These are phyloP conservation scores for Candida argentea DNA, from an alignment of 805 yeast genomes.

Conservation along the genomic window DNA sequence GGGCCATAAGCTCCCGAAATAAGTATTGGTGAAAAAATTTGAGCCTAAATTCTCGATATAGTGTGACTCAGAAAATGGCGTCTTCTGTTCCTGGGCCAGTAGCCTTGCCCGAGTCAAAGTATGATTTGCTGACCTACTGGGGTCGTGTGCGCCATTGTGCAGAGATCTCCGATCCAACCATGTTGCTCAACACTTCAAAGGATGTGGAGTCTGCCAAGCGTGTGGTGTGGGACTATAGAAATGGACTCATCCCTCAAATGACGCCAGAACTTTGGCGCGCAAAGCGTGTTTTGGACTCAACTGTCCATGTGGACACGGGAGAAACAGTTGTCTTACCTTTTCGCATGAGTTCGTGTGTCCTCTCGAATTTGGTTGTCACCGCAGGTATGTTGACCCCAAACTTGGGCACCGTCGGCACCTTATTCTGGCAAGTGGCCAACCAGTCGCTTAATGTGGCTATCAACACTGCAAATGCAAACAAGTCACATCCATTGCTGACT, in stretches of 20 bases:
- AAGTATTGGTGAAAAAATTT: too few species aligned
- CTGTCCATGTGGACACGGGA: slow-evolving; percentile 95
- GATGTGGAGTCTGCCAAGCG: slow-evolving; percentile 59
- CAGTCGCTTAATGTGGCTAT: slow-evolving; percentile 96
- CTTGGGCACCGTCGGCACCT: slow-evolving; percentile 78
- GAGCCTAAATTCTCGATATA: background rate
- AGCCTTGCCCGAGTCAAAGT: slow-evolving; percentile 68
- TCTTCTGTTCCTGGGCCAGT: slow-evolving; percentile 79
- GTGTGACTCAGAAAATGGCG: slow-evolving; percentile 47
- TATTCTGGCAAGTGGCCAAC: slow-evolving; percentile 97
- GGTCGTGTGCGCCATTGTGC: slow-evolving; percentile 95
- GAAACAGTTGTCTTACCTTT: slow-evolving; percentile 88
- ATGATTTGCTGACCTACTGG: slow-evolving; percentile 75
- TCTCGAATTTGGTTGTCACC: slow-evolving; percentile 88
- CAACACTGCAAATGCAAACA: slow-evolving; percentile 92
- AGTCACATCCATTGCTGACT: slow-evolving; percentile 82
- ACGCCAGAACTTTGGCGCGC: slow-evolving; percentile 84
- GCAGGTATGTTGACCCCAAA: slow-evolving; percentile 97
- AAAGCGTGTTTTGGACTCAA: slow-evolving; percentile 78
- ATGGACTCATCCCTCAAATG: slow-evolving; percentile 55
- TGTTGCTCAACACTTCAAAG: slow-evolving; percentile 61
- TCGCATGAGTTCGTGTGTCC: slow-evolving; percentile 93
- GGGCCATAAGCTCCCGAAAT: background rate
- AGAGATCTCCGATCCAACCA: slow-evolving; percentile 84
- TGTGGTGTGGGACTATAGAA: slow-evolving; percentile 59